Conservation (phyloP, 2,329 filamentous ascomycete species). For the Fusarium sp. region DNA sequence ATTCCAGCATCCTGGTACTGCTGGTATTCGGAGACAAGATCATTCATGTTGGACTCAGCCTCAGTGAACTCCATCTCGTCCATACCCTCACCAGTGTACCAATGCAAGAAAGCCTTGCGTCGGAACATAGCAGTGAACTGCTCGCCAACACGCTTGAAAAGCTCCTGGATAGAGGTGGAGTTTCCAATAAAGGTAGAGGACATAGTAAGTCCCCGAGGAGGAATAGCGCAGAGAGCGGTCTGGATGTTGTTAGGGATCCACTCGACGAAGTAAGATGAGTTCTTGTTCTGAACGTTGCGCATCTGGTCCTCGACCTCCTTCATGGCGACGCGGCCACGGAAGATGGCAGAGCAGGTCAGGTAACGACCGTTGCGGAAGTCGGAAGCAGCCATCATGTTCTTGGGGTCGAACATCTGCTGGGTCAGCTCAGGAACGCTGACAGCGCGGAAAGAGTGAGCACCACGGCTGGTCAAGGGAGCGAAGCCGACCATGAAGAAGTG, state of each 20-base stretch:
- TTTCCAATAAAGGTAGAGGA: constrained; percentile 99
- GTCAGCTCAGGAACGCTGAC: constrained; percentile 98
- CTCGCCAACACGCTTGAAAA: constrained; percentile 99
- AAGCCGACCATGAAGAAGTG: constrained; percentile 99
- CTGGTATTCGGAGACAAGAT: constrained; percentile 99
- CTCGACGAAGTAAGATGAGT: constrained; percentile 99
- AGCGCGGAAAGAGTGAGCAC: constrained; percentile 93
- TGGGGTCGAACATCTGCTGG: constrained; percentile 99
- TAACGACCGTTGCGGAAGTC: constrained; percentile 99
- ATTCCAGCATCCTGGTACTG: constrained; percentile 99
- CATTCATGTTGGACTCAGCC: constrained; percentile 99
- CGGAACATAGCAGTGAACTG: constrained; percentile 99
- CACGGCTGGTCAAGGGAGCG: constrained; percentile 90
- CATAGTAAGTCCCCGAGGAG: constrained; percentile 98
- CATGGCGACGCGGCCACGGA: constrained; percentile 99
- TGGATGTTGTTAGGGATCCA: constrained; percentile 99
- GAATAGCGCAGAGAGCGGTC: constrained; percentile 98
- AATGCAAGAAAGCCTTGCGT: constrained; percentile 99
- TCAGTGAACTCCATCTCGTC: constrained; percentile 99
- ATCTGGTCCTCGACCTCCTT: constrained; percentile 99
- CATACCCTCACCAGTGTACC: constrained; percentile 99
- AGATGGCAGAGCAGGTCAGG: constrained; percentile 99
- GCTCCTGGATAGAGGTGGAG: constrained; percentile 99
- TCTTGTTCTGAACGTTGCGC: constrained; percentile 99
- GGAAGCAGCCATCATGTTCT: constrained; percentile 99